Percentiles rank a stretch among this genome's conserved stretches.
Conservation (phyloP, 2,329 filamentous ascomycete species). For the Colletotrichum sp. region DNA sequence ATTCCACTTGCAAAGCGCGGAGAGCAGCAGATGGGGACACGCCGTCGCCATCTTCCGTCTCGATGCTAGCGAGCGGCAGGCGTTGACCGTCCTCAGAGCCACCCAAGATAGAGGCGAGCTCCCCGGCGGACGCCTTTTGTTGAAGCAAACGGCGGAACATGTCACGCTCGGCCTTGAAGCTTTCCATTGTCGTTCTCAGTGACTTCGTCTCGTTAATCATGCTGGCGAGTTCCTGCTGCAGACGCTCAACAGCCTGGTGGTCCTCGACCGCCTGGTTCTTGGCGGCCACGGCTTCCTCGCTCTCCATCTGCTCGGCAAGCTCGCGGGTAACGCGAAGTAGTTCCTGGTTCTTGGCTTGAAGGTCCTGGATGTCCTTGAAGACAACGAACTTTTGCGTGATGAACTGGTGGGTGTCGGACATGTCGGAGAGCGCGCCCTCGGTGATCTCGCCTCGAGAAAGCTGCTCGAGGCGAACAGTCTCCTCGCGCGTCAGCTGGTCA, state of each 20-base stretch:
- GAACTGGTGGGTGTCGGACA: slow-evolving; percentile 85
- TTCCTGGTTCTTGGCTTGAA: slow-evolving; percentile 88
- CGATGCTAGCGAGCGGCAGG: slow-evolving; percentile 63
- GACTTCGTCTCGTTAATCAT: slow-evolving; percentile 85
- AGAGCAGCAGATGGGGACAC: slow-evolving; percentile 70
- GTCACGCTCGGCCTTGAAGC: slow-evolving; percentile 93
- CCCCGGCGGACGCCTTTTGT: slow-evolving; percentile 65
- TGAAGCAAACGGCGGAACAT: slow-evolving; percentile 97
- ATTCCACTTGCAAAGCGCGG: slow-evolving; percentile 87
- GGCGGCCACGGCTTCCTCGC: slow-evolving; percentile 77
- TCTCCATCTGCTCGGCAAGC: slow-evolving; percentile 88
- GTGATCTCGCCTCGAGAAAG: slow-evolving; percentile 78
- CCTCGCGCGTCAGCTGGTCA: slow-evolving; percentile 72
- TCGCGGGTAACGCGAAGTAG: slow-evolving; percentile 83
- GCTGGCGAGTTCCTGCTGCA: slow-evolving; percentile 75
- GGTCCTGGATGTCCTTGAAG: slow-evolving; percentile 83
- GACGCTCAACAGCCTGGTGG: slow-evolving; percentile 73
- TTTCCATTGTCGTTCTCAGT: slow-evolving; percentile 84
- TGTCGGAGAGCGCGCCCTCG: slow-evolving; percentile 72
- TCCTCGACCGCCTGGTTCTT: slow-evolving; percentile 68
- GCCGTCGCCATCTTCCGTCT: slow-evolving; percentile 57
- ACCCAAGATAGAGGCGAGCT: slow-evolving; percentile 73
- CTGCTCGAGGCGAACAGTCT: slow-evolving; percentile 77
- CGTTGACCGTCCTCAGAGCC: slow-evolving; percentile 66
- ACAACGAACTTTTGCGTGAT: slow-evolving; percentile 90